A percentile compares a stretch with the other conserved stretches of the same genome.
Conservation (phyloP, 169 alveolate genomes). For the Plasmodium fragile region DNA sequence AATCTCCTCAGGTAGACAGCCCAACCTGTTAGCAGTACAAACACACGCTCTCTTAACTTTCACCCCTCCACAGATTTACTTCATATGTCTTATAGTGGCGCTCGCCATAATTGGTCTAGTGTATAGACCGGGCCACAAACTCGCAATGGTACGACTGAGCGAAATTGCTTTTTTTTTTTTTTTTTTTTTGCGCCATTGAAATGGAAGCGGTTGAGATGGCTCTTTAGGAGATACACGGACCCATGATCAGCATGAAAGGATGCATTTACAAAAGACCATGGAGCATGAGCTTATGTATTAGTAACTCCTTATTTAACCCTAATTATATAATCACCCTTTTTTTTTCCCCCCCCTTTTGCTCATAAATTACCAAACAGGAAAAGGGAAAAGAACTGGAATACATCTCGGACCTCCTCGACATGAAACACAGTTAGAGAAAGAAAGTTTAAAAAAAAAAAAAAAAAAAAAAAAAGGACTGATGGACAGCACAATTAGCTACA, state of each 20-base stretch:
- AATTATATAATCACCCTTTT: background rate
- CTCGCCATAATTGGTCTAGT: slow-evolving; percentile 59
- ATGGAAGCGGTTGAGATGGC: background rate
- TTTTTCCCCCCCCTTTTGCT: background rate
- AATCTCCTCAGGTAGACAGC: background rate
- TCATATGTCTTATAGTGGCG: slow-evolving; percentile 42
- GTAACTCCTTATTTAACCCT: background rate
- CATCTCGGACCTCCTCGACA: slow-evolving; percentile 42
- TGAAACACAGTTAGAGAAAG: slow-evolving; percentile 25
- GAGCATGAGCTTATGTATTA: background rate
- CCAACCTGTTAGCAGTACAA: background rate
- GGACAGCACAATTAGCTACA: background rate
- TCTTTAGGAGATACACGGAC: background rate
- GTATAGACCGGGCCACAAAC: slow-evolving; percentile 60
- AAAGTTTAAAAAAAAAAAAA: background rate
- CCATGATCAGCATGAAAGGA: background rate
- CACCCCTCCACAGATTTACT: slow-evolving; percentile 36
- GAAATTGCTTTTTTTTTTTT: background rate
- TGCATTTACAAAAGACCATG: background rate
- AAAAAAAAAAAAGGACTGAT: background rate
- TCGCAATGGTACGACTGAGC: slow-evolving; percentile 34
- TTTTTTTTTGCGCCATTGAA: background rate
- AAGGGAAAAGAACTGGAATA: slow-evolving; percentile 69
- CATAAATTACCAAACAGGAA: slow-evolving; percentile 41
- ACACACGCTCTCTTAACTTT: background rate